A percentile compares a stretch with the other conserved stretches of the same genome.
phyloP scores from a whole-genome alignment of 345 rosid genomes.

The Rhizophora apiculata region DNA sequence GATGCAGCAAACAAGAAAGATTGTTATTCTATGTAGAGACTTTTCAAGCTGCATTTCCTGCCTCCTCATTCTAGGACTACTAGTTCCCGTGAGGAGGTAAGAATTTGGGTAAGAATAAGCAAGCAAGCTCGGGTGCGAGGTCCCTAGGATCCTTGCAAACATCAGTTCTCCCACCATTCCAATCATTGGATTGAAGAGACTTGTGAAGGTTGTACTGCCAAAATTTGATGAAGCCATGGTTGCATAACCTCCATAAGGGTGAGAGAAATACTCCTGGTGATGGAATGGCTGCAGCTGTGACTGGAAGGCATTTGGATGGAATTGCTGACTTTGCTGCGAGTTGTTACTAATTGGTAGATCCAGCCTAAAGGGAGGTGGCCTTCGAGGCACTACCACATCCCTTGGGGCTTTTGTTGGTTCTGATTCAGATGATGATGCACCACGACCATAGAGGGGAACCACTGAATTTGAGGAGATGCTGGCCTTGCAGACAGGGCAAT shows the following conservation, averaged over 20 bases:
- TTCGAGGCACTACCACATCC: slow-evolving; percentile 11
- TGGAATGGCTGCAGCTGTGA: slow-evolving; percentile 22
- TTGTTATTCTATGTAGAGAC: slow-evolving; percentile 22
- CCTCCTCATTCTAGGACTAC: slow-evolving; percentile 23
- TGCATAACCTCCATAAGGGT: slow-evolving; percentile 28
- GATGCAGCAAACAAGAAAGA: slow-evolving; percentile 28
- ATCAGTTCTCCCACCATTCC: slow-evolving; percentile 57
- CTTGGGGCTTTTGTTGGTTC: background rate
- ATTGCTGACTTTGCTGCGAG: slow-evolving; percentile 21
- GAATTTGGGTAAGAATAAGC: slow-evolving; percentile 35
- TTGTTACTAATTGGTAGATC: background rate
- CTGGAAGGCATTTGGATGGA: slow-evolving; percentile 22
- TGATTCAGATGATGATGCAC: slow-evolving; percentile 5
- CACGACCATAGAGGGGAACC: slow-evolving; percentile 32
- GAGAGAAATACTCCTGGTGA: slow-evolving; percentile 30
- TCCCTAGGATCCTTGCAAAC: slow-evolving; percentile 19
- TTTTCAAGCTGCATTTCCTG: slow-evolving; percentile 30
- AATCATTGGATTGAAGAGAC: slow-evolving; percentile 44
- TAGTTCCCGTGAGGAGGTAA: slow-evolving; percentile 4
- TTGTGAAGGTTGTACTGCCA: slow-evolving; percentile 28
- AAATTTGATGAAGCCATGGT: slow-evolving; percentile 16
- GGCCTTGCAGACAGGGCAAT: slow-evolving; percentile 37
- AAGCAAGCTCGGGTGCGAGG: slow-evolving; percentile 39
- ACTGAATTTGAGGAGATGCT: slow-evolving; percentile 13
- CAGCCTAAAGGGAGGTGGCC: slow-evolving; percentile 19